These are phyloP conservation scores for Aegilops umbellulata DNA, from an alignment of 176 grass and related monocot species.

Conservation along the genomic window DNA sequence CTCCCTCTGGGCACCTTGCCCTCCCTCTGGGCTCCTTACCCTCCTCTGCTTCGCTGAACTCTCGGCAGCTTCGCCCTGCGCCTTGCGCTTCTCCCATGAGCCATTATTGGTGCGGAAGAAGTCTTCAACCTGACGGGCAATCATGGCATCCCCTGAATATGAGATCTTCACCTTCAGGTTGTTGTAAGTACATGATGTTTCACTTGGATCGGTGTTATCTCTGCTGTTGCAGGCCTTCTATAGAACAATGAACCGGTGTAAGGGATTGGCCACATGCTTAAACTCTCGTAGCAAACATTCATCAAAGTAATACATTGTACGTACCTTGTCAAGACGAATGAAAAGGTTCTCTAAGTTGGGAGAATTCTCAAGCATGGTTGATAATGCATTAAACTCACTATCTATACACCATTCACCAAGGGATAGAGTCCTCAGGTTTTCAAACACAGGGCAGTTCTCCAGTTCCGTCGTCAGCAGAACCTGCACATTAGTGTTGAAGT, in stretches of 20 bases:
- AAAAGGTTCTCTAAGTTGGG: constrained; percentile 36
- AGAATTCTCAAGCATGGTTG: constrained; percentile 25
- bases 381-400: not conserved
- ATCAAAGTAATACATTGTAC: not conserved
- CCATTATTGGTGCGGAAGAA: constrained; percentile 1
- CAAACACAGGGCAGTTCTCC: constrained; percentile 16
- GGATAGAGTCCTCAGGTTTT: constrained; percentile 31
- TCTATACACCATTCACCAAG: constrained; percentile 41
- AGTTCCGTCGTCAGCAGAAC: constrained; percentile 11
- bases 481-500: constrained; percentile 17
- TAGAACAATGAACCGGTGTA: not conserved
- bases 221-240: not conserved
- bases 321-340: constrained; percentile 28
- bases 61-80: not conserved
- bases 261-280: not conserved
- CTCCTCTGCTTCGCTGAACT: constrained; percentile 16
- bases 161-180: constrained; percentile 32
- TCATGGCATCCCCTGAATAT: not conserved
- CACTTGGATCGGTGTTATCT: not conserved
- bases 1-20: not conserved
- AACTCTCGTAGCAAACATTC: not conserved
- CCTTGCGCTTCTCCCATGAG: constrained; percentile 14
- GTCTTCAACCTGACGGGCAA: not conserved
- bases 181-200: constrained; percentile 18
- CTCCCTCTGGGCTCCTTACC: not conserved